Conservation (phyloP, 306 rosid species). For the Ammopiptanthus mongolicus region DNA sequence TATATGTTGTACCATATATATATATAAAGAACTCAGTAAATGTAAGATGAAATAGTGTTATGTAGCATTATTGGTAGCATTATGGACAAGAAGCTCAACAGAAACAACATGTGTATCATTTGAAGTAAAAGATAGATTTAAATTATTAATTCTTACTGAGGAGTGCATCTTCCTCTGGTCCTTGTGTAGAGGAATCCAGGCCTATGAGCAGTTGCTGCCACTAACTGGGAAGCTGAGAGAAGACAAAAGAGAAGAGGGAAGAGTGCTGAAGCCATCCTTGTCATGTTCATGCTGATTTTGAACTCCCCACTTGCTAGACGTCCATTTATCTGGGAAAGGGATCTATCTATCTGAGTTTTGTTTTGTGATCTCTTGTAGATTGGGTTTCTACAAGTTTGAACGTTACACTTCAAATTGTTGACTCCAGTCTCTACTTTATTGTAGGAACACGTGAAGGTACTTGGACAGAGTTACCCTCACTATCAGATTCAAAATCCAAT, state of each 20-base stretch:
- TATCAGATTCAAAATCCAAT: neutral
- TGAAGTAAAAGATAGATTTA: neutral
- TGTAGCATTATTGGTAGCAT: neutral
- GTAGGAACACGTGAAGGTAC: slow-evolving; percentile 26
- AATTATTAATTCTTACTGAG: slow-evolving; percentile 40
- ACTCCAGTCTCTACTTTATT: neutral
- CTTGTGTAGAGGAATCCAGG: slow-evolving; percentile 72
- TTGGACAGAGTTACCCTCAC: slow-evolving; percentile 15
- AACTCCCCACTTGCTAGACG: neutral
- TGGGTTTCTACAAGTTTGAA: slow-evolving; percentile 19
- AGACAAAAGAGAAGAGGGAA: slow-evolving; percentile 2
- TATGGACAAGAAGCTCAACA: neutral
- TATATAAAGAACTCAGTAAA: neutral
- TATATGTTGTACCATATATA: too few species aligned
- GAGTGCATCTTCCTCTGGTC: slow-evolving; percentile 68
- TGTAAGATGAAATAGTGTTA: neutral
- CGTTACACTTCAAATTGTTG: neutral
- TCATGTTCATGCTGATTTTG: neutral
- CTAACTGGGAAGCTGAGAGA: neutral
- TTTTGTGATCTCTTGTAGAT: neutral
- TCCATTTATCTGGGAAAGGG: neutral
- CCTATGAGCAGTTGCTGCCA: neutral
- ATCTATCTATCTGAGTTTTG: neutral
- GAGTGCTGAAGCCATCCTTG: neutral
- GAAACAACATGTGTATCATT: neutral